phyloP scores from a whole-genome alignment of 805 yeast genomes.

The Pichia eremophila region DNA sequence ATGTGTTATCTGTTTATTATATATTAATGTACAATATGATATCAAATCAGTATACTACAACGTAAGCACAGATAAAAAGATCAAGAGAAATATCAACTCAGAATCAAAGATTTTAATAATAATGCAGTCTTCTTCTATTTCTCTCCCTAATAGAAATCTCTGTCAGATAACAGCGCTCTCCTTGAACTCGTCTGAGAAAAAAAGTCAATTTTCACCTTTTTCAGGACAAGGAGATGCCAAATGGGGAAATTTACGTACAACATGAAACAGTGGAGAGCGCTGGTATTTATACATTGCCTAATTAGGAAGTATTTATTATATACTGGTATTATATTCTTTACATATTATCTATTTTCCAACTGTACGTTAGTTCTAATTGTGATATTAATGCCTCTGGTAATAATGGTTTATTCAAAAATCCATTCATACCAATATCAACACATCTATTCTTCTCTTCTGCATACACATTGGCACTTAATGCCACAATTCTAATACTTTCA shows the following conservation, averaged over 20 bases:
- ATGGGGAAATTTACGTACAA: neutral
- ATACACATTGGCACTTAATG: conserved; percentile 45
- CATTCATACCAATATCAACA: conserved; percentile 41
- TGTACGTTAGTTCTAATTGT: conserved; percentile 22
- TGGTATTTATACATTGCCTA: neutral
- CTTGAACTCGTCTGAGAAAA: no score
- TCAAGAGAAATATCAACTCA: no score
- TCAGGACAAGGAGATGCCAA: neutral
- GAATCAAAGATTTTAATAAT: no score
- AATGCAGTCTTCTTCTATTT: no score
- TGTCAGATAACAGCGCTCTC: no score
- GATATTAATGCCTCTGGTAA: conserved; percentile 35
- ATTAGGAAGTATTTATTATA: neutral
- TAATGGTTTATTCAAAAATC: conserved; percentile 44
- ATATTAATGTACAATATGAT: no score
- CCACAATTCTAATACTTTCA: conserved; percentile 28
- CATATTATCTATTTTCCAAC: neutral
- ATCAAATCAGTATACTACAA: no score
- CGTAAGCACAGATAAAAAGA: no score
- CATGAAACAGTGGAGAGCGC: neutral
- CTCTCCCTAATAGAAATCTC: no score
- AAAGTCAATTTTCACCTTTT: no score
- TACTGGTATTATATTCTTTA: no score
- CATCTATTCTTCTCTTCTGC: conserved; percentile 42
- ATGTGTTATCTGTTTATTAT: no score